Evolutionary conservation across 305 asterid species (phyloP), one percentile per base, ranked within the genome.

Genomic region (Solanum chacoense): DNA sequence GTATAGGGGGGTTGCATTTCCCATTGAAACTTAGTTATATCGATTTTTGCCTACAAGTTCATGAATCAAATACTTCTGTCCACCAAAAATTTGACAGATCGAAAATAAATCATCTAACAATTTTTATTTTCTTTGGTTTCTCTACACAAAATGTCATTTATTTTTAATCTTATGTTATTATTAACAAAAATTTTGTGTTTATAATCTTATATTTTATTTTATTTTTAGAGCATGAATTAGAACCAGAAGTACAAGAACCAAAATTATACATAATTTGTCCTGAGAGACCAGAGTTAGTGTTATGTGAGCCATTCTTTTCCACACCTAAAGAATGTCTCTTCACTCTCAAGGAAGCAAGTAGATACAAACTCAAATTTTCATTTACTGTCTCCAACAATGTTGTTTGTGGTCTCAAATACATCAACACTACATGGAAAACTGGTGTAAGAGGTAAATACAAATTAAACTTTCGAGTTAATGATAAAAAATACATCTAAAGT

Each of bases 371-470:
- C 90, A 90, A 91, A 74, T 92, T 93, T 91, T 86, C 90, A 6
- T 90, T 93, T 84, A 77, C 65, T 31, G 94, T 93, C 73, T 90
- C 92, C 8, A 90, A 92, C 88, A 90, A 91, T 50, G 32, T 50
- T 81, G 93, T 93, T 26, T 59, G 90, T 14, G 95, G 93, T 88
- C 94, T 93, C 28, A 91, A 90, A 87, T 93, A 93, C 89, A 90
- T 90, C 67, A 91, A 92, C 71, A 90, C 93, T 24, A 88, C 92
- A 4, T 93, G 93, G 93, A 93, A 92, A 86, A 76, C 93, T 10
- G 93, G 95, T 11, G 89, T 93, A 11, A 89, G 93, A 92, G 93
- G 95, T 93, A 35, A 35, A 35, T 1, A 10, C 5, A 55, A 55
- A 55, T 18, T 55, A 55, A 18, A 67, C 4, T 20, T 20, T 20